Evolutionary conservation across 164 flowering plant genomes (phyloP), one percentile per base, ranked within the genome.

Genomic region (Annona squamosa): DNA sequence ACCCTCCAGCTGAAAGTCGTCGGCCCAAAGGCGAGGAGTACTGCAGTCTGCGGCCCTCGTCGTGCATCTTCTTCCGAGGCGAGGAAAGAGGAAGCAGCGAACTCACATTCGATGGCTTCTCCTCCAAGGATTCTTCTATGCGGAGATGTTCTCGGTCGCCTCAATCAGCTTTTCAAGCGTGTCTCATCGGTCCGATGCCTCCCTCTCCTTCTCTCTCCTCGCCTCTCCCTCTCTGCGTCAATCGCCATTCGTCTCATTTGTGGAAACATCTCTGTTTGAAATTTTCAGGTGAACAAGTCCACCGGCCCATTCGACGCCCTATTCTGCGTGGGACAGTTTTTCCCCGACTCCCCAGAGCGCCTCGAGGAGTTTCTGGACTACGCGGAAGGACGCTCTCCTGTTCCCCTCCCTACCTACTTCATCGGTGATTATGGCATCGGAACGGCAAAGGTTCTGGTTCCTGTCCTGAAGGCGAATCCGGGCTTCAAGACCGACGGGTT

Each of bases 291-390:
- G 45, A 93, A 82, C 83, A 95, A 91, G 83, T 87, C 98, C 44
- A 84, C 88, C 1, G 99, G 98, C 42, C 98, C 99, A 12, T 95
- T 95, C 79, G 98, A 91, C 73, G 89, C 86, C 12, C 78, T 95
- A 6, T 73, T 95, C 42, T 95, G 99, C 81, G 99, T 91, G 12
- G 99, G 99, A 0, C 98, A 95, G 82, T 95, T 95, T 81, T 95
- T 95, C 80, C 97, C 97, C 19, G 91, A 90, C 67, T 74, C 89
- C 18, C 63, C 89, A 48, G 98, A 95, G 4, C 82, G 17, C 63
- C 84, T 87, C 6, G 88, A 82, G 4, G 93, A 89, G 79, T 78
- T 93, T 77, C 74, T 75, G 76, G 86, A 83, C 57, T 89, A 87
- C 77, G 66, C 88, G 2, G 90, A 87, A 67, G 97, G 97, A 48